A percentile compares a stretch with the other conserved stretches of the same genome.
These are phyloP conservation scores for Aquilaria sinensis DNA, from an alignment of 345 rosid genomes.

Conservation along the genomic window DNA sequence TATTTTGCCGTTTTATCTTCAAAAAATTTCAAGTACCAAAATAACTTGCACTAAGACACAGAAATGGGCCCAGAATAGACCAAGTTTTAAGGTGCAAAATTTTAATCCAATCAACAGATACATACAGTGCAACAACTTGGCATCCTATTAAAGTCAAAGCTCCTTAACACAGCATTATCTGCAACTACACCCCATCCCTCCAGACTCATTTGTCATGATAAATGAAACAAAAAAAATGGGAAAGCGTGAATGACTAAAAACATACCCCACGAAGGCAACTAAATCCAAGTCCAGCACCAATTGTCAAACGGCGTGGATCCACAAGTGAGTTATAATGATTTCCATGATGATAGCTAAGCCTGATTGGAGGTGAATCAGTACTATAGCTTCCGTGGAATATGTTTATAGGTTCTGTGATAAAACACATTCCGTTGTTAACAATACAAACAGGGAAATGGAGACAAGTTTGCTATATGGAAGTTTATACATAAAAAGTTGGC, in stretches of 20 bases:
- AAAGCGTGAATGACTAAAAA: not conserved
- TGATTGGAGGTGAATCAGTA: slow-evolving; percentile 85
- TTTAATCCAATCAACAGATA: slow-evolving; percentile 1
- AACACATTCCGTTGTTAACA: slow-evolving; percentile 5
- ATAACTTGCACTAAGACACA: not conserved
- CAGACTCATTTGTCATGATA: not conserved
- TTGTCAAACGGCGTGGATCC: slow-evolving; percentile 74
- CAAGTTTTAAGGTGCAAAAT: not conserved
- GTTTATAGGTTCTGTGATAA: slow-evolving; percentile 79
- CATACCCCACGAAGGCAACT: slow-evolving; percentile 92
- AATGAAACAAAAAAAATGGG: not conserved
- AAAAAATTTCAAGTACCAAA: too few species aligned
- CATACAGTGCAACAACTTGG: not conserved
- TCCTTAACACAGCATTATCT: not conserved
- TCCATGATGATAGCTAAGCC: slow-evolving; percentile 90
- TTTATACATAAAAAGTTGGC: slow-evolving; percentile 4
- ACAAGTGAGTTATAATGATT: slow-evolving; percentile 97
- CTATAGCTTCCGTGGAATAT: slow-evolving; percentile 89
- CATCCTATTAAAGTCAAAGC: not conserved
- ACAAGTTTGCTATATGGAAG: slow-evolving; percentile 4
- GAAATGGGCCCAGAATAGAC: slow-evolving; percentile 1
- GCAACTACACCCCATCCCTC: not conserved
- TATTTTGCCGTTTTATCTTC: too few species aligned
- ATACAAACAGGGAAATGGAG: not conserved
- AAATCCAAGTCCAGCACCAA: slow-evolving; percentile 98